phyloP scores from a whole-genome alignment of 768 basidiomycete genomes.

The Lactarius sp. region DNA sequence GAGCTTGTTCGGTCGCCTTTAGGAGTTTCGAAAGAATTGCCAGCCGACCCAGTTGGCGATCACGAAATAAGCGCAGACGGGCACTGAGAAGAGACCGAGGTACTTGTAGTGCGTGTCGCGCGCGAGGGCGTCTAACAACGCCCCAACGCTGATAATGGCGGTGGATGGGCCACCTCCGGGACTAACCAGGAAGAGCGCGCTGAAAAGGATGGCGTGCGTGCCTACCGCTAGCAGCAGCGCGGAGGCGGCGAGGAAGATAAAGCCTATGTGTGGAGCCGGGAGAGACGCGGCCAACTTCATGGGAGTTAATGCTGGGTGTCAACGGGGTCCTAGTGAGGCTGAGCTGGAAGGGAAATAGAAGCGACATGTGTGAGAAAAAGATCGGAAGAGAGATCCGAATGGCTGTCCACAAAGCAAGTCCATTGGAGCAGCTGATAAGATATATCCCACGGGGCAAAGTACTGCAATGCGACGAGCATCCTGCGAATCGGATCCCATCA shows the following conservation, averaged over 20 bases:
- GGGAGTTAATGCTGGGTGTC: not conserved
- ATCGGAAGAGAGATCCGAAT: not conserved
- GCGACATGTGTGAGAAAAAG: not conserved
- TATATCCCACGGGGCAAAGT: conserved; percentile 2
- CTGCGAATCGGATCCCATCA: conserved; percentile 10
- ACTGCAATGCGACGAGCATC: not conserved
- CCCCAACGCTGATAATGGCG: conserved; percentile 32
- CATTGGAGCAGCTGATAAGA: conserved; percentile 4
- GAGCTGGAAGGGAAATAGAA: not conserved
- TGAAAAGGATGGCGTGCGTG: conserved; percentile 18
- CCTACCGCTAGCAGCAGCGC: conserved; percentile 16
- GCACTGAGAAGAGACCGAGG: conserved; percentile 70
- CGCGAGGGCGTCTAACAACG: conserved; percentile 50
- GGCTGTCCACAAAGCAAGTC: not conserved
- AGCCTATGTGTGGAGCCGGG: conserved; percentile 11
- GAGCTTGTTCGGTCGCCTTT: conserved; percentile 25
- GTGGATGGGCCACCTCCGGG: not conserved
- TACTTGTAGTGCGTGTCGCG: conserved; percentile 90
- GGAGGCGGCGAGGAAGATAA: conserved; percentile 17
- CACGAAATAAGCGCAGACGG: conserved; percentile 80
- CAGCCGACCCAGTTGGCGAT: conserved; percentile 99
- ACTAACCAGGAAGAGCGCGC: conserved; percentile 11
- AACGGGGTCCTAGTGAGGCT: not conserved
- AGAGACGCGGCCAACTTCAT: conserved; percentile 1
- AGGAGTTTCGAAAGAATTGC: conserved; percentile 95